phyloP scores from a whole-genome alignment of 164 flowering plant genomes.

The grape (Vitis vinifera) region ASM3070453v1 NC_081808.1:17249001-17249500 shows the following conservation, averaged over 20 bases:
- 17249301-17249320: constrained; percentile 1
- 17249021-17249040: constrained; percentile 1
- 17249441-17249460: no score
- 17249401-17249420: background rate
- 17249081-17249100: constrained; percentile 6
- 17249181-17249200: no score
- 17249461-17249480: no score
- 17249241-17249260: constrained; percentile 1
- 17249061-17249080: constrained; percentile 7
- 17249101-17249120: constrained; percentile 1
- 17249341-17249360: no score
- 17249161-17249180: background rate
- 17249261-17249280: background rate
- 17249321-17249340: background rate
- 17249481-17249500: no score
- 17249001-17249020: constrained; percentile 2
- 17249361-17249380: no score
- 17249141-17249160: constrained; percentile 7
- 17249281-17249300: constrained; percentile 1
- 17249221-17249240: background rate
- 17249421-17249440: no score
- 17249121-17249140: constrained; percentile 13
- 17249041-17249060: constrained; percentile 1
- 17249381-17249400: background rate
- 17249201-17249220: background rate